These are phyloP conservation scores for Fusarium verrucosum DNA, from an alignment of 2,329 filamentous ascomycete species.

Conservation along the genomic window DNA sequence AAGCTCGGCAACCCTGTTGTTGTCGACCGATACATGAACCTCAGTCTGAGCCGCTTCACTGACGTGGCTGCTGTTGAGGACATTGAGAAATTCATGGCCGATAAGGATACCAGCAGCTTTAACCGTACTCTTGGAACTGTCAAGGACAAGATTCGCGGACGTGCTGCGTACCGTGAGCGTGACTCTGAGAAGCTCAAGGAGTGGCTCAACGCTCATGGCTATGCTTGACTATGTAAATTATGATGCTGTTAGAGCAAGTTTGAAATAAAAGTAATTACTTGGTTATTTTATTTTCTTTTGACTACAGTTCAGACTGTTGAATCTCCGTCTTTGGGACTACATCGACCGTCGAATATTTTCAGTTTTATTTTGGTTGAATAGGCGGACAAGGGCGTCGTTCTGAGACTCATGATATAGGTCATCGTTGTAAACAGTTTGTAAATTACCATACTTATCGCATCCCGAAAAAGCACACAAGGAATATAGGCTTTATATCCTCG, in stretches of 20 bases:
- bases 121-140: constrained; percentile 87
- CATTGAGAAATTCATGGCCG: constrained; percentile 84
- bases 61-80: constrained; percentile 75
- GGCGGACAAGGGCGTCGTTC: no score
- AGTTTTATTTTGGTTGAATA: no score
- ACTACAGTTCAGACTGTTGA: background rate
- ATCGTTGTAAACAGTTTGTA: no score
- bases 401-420: no score
- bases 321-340: background rate
- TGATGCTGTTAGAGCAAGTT: constrained; percentile 19
- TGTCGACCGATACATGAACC: constrained; percentile 86
- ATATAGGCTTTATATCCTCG: no score
- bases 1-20: constrained; percentile 86
- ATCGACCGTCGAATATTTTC: no score
- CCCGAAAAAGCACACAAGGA: no score
- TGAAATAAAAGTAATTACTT: constrained; percentile 19
- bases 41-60: constrained; percentile 81
- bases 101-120: constrained; percentile 86
- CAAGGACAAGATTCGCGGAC: constrained; percentile 83
- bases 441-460: no score
- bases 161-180: constrained; percentile 82
- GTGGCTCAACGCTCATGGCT: constrained; percentile 73
- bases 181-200: constrained; percentile 78
- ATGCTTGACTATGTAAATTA: constrained; percentile 50
- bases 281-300: background rate